A percentile compares a stretch with the other conserved stretches of the same genome.
Evolutionary conservation across 2,329 filamentous ascomycete species (phyloP).

Genomic region (Aspergillus floridensis): DNA sequence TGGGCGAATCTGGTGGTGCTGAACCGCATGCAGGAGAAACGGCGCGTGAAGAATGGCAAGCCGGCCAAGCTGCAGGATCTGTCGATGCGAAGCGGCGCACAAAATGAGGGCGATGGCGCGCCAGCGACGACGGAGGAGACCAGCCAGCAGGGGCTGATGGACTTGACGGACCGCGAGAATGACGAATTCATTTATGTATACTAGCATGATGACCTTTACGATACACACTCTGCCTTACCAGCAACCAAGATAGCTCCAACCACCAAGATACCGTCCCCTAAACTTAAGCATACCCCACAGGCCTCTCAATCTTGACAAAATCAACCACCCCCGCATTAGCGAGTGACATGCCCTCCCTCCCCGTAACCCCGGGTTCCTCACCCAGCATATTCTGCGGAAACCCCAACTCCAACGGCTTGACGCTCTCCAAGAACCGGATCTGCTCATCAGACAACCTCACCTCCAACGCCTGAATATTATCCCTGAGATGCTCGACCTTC

Average conservation of each 20-base stretch:
- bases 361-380: conserved; percentile 19
- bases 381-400: conserved; percentile 63
- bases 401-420: conserved; percentile 60
- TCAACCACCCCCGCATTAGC: conserved; percentile 2
- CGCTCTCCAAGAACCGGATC: conserved; percentile 62
- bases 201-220: conserved; percentile 23
- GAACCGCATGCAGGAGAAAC: conserved; percentile 55
- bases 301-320: conserved; percentile 9
- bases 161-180: conserved; percentile 64
- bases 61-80: conserved; percentile 57
- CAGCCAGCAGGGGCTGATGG: conserved; percentile 55
- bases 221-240: neutral
- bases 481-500: conserved; percentile 66
- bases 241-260: no score
- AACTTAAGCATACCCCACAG: conserved; percentile 6
- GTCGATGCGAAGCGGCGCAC: conserved; percentile 54
- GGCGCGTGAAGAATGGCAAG: conserved; percentile 60
- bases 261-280: neutral
- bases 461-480: conserved; percentile 66
- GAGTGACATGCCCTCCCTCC: conserved; percentile 5
- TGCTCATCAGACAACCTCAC: conserved; percentile 60
- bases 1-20: conserved; percentile 53
- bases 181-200: conserved; percentile 68
- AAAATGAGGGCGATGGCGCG: conserved; percentile 14
- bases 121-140: conserved; percentile 14